A percentile compares a stretch with the other conserved stretches of the same genome.
phyloP scores from a whole-genome alignment of 495 filamentous ascomycete genomes.

The Hypoxylon rickii region DNA sequence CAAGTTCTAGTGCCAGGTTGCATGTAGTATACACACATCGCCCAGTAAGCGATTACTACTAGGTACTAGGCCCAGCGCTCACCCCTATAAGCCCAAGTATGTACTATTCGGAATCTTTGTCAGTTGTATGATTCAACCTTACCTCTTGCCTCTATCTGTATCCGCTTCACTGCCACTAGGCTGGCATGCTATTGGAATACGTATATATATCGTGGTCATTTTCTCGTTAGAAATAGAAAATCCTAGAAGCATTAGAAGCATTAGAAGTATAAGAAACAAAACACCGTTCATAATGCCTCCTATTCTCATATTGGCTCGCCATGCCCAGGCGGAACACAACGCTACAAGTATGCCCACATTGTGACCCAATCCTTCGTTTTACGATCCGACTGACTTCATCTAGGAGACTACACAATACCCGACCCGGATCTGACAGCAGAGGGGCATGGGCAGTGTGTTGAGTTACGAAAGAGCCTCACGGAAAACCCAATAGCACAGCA shows the following conservation, averaged over 20 bases:
- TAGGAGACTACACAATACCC: conserved; percentile 55
- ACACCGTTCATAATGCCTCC: conserved; percentile 52
- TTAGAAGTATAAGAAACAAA: background rate
- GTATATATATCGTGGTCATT: too few relatives aligned
- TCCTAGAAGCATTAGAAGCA: background rate
- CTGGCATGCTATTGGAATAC: too few relatives aligned
- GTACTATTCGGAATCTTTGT: too few relatives aligned
- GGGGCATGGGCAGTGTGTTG: conserved; percentile 56
- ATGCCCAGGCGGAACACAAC: conserved; percentile 64
- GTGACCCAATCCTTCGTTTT: background rate
- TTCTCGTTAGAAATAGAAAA: too few relatives aligned
- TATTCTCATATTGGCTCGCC: conserved; percentile 62
- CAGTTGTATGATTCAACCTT: too few relatives aligned
- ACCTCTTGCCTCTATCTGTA: too few relatives aligned
- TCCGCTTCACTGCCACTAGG: too few relatives aligned
- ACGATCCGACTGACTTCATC: conserved; percentile 26
- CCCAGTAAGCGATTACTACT: too few relatives aligned
- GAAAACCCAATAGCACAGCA: conserved; percentile 52
- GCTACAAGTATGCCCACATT: conserved; percentile 43
- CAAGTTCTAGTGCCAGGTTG: too few relatives aligned
- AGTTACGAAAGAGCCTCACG: conserved; percentile 51
- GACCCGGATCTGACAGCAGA: conserved; percentile 62
- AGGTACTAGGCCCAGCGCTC: too few relatives aligned
- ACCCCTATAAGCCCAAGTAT: too few relatives aligned
- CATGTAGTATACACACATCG: too few relatives aligned